Percentiles rank a stretch among this genome's conserved stretches.
Conservation (phyloP, 345 rosid species). For the Raphanus raphanistrum region DNA sequence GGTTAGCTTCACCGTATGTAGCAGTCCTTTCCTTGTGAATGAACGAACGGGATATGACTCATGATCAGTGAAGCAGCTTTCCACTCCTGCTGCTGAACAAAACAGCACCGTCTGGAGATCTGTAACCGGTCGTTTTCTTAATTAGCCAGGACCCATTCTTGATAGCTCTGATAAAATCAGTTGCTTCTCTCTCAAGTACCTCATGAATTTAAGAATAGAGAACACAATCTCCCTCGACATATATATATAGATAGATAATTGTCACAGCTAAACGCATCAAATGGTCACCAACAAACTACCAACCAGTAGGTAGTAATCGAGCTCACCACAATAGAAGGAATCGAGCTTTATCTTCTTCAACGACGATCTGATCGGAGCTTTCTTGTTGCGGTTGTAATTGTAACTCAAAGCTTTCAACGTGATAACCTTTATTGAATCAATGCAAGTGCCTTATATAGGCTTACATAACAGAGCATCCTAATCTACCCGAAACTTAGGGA, state of each 20-base stretch:
- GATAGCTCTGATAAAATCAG: conserved; percentile 48
- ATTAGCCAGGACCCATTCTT: conserved; percentile 48
- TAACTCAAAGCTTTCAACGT: too few species aligned
- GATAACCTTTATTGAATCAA: too few species aligned
- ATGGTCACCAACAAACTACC: conserved; percentile 47
- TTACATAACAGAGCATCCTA: too few species aligned
- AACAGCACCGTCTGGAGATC: conserved; percentile 60
- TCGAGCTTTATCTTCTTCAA: too few species aligned
- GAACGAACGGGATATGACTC: conserved; percentile 51
- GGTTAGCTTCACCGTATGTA: conserved; percentile 46
- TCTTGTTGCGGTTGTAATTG: too few species aligned
- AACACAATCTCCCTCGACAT: conserved; percentile 45
- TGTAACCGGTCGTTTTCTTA: conserved; percentile 44
- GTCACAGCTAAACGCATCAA: conserved; percentile 56
- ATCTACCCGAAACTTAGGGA: too few species aligned
- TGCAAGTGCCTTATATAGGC: too few species aligned
- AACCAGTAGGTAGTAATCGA: too few species aligned
- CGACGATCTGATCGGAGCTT: too few species aligned
- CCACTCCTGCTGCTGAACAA: conserved; percentile 52
- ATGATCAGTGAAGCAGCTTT: conserved; percentile 44
- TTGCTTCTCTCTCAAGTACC: conserved; percentile 39
- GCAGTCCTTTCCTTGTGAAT: conserved; percentile 37
- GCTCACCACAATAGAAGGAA: too few species aligned
- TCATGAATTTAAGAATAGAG: conserved; percentile 60
- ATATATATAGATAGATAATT: not conserved